Base-by-base conservation (phyloP, 441 rosid species). In the Omphalea diandra region DNA sequence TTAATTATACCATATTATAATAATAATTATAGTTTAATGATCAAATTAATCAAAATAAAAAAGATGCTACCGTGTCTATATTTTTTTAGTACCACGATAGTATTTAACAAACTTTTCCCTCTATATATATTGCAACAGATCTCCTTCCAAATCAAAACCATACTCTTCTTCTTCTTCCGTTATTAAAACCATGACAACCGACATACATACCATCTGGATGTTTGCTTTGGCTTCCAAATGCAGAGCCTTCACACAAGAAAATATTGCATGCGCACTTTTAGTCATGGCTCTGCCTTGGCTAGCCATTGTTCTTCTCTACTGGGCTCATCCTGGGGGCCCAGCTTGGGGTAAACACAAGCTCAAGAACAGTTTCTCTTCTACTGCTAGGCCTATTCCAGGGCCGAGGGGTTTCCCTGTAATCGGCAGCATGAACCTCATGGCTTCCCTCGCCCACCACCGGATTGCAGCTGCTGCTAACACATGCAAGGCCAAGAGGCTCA, bases 321-420 rank as follows among this genome's bases (percentile, higher is more conserved):
- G 98, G 97, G 83, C 84, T 68, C 79, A 53, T n/a, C 90, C 92
- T 0, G 98, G 98, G n/a, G 98, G 97, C 68, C 92, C 93, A 0
- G 98, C 97, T 36, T 93, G 98, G 98, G 98, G 98, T 31, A 88
- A 75, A 65, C 76, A 84, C 71, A 43, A 70, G 50, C 58, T 73
- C 24, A 69, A 27, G 58, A n/a, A n/a, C n/a, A 75, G 55, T 26
- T 53, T 12, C 2, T 75, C 60, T 7, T n/a, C 64, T 36, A 43
- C 55, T 18, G 1, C 27, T 57, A 76, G 72, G 36, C 56, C 72
- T 8, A 87, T 94, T 67, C 96, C 96, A 24, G 96, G 98, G 54
- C 95, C 97, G 0, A 77, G 83, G 71, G 97, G 98, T 1, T 69
- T 85, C 26, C 98, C 97, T 32, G 10, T 87, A 0, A 63, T 87